Evolutionary conservation across 257 asterid genomes (phyloP).

Genomic region (Nemophila menziesii): DNA sequence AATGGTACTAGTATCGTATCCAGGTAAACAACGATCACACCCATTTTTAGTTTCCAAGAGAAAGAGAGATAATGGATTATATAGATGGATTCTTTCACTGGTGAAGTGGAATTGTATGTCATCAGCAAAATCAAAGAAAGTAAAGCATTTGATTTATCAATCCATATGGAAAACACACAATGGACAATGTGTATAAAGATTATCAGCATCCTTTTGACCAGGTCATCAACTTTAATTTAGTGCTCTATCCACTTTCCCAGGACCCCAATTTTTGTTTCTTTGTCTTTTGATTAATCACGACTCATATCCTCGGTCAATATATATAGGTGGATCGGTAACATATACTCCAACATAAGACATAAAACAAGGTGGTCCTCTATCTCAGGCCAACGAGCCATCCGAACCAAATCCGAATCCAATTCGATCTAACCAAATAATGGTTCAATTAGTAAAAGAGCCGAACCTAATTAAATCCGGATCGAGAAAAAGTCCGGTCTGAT

Average conservation of each 20-base stretch:
- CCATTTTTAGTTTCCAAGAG: constrained; percentile 14
- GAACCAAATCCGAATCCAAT: no score
- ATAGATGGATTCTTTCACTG: not conserved
- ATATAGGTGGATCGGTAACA: no score
- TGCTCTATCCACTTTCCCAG: not conserved
- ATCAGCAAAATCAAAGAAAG: constrained; percentile 1
- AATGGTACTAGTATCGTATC: constrained; percentile 58
- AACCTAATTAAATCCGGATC: no score
- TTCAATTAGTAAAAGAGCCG: no score
- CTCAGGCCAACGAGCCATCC: no score
- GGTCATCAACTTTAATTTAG: not conserved
- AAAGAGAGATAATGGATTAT: not conserved
- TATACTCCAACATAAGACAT: no score
- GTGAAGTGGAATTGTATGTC: constrained; percentile 10
- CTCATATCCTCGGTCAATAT: no score
- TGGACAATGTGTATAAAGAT: not conserved
- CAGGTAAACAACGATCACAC: constrained; percentile 19
- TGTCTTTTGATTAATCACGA: not conserved
- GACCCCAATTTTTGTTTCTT: not conserved
- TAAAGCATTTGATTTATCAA: not conserved
- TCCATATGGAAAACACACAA: constrained; percentile 10
- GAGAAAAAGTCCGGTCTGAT: no score
- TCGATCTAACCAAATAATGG: no score
- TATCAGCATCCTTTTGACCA: no score
- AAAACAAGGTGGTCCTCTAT: no score